Evolutionary conservation across 192 early-diverging fungal species (phyloP).

Genomic region (Diversispora eburnea): DNA sequence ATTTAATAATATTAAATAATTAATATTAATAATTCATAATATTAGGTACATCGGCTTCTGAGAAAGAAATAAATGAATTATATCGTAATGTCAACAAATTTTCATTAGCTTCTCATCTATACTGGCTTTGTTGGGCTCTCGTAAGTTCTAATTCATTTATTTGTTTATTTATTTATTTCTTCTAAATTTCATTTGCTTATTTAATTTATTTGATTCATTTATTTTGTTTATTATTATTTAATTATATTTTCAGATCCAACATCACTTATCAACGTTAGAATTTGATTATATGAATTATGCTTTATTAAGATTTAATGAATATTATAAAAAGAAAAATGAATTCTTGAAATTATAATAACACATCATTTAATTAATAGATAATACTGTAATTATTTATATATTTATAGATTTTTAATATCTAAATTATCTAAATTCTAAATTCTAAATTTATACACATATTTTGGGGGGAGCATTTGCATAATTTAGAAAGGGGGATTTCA

Average conservation of each 20-base stretch:
- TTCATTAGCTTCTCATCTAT: conserved; percentile 87
- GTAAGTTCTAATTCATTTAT: conserved; percentile 32
- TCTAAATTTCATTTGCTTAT: conserved; percentile 1
- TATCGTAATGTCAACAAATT: conserved; percentile 79
- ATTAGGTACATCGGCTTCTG: conserved; percentile 21
- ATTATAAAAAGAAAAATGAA: conserved; percentile 55
- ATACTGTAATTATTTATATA: no score
- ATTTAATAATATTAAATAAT: neutral
- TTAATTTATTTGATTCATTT: conserved; percentile 3
- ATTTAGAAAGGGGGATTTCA: no score
- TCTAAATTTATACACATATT: no score
- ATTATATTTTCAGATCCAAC: conserved; percentile 52
- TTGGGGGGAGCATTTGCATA: no score
- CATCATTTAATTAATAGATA: no score
- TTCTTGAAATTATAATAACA: conserved; percentile 38
- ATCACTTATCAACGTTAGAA: conserved; percentile 84
- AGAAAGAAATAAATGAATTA: conserved; percentile 56
- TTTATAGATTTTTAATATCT: no score
- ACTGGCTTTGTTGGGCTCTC: conserved; percentile 83
- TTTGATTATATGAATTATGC: conserved; percentile 96
- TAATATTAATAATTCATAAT: conserved; percentile 2
- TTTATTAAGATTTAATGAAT: conserved; percentile 73
- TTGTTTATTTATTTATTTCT: conserved; percentile 20
- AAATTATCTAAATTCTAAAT: no score
- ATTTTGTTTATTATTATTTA: no score